Evolutionary conservation across 2,329 filamentous ascomycete genomes (phyloP), one percentile per base, ranked within the genome.

Genomic region (Ceratocystis huliohia): DNA sequence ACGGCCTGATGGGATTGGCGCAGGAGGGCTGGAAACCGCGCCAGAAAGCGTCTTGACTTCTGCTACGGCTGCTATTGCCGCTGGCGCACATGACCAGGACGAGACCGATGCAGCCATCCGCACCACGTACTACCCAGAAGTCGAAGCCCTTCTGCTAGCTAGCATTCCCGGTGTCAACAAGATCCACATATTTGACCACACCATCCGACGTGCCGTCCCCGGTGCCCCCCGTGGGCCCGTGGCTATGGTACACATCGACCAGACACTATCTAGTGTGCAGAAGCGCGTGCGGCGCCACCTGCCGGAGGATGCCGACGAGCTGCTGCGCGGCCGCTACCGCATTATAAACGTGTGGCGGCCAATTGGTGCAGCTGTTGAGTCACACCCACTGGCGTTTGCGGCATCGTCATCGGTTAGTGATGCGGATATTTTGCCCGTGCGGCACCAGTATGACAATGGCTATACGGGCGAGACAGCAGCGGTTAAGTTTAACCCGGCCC

Each of bases 281-380:
- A 79, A 83, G 73, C 87, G 91, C 61, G 88, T 96, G 1, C 78
- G 78, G 15, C 77, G 81, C 1, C 89, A 92, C 74, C 78, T 90
- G 65, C 76, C 82, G 1, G 76, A 74, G 0, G 81, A 81, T 8
- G 88, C 91, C 69, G 85, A 87, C 3, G 72, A 75, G 66, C 78
- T 93, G 0, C 81, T 93, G 0, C 73, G 80, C 67, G 84, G 82
- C 2, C 84, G 91, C 1, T 91, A 90, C 75, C 83, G 91, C 68
- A 89, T 96, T 72, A 84, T 96, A 74, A 96, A 96, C 70, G 87
- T 96, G 61, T 96, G 91, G 91, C 81, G 88, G 0, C 85, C 86
- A 17, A 76, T 84, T 7, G 83, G 81, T 74, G 77, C 78, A 45
- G 83, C 86, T 1, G 81, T 89, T 5, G 83, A 85, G 67, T 81